Percentiles rank a stretch among this genome's conserved stretches.
Conservation (phyloP, 73 alveolate genomes). For the Strombidium stylifer region DNA sequence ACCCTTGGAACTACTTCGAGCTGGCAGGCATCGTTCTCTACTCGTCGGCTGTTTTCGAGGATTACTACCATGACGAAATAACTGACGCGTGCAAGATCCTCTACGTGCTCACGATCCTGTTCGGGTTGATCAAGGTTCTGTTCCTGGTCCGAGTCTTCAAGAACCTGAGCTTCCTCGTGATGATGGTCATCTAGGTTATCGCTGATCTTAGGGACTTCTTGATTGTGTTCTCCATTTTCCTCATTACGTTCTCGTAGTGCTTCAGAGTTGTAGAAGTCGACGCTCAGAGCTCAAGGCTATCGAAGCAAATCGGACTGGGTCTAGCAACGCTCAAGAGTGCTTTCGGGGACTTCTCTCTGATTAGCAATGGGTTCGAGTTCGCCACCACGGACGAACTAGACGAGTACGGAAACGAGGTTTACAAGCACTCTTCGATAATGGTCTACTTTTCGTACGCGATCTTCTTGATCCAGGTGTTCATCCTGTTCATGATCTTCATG, state of each 20-base stretch:
- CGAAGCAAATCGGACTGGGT: too few species aligned
- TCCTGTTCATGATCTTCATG: conserved; percentile 22
- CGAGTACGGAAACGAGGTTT: too few species aligned
- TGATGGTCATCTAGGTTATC: background rate
- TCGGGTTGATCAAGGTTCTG: background rate
- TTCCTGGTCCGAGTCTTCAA: background rate
- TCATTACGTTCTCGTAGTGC: background rate
- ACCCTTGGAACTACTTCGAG: conserved; percentile 8
- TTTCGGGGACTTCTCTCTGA: conserved; percentile 7
- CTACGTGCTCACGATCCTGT: too few species aligned
- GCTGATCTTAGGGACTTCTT: conserved; percentile 1
- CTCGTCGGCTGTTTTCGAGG: background rate
- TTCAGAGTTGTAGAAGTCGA: background rate
- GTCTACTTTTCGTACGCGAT: too few species aligned
- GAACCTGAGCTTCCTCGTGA: conserved; percentile 7
- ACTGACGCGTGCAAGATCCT: too few species aligned
- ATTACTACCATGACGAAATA: too few species aligned
- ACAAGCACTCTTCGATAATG: too few species aligned
- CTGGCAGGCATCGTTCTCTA: background rate
- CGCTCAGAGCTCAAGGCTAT: conserved; percentile 8
- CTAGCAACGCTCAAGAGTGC: too few species aligned
- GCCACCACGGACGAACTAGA: too few species aligned
- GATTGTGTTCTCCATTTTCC: background rate
- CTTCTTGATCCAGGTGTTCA: too few species aligned
- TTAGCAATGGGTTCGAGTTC: too few species aligned